phyloP scores from a whole-genome alignment of 768 basidiomycete species.

The Hemileccinum rubropunctum region DNA sequence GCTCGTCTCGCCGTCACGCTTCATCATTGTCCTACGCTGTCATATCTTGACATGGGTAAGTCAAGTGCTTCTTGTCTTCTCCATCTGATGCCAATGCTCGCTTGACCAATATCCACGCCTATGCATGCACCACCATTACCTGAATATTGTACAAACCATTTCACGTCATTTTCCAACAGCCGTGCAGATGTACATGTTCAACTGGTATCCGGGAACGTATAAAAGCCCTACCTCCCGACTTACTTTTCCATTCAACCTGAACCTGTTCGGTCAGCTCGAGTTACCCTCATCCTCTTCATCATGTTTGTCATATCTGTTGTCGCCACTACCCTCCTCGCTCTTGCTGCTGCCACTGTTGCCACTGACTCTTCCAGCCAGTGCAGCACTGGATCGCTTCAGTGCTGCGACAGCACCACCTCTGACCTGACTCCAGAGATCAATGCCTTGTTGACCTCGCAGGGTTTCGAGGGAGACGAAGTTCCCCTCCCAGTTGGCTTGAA shows the following conservation, averaged over 20 bases:
- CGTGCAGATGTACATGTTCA: not conserved
- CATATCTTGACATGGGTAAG: not conserved
- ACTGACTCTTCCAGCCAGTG: not conserved
- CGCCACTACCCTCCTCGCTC: conserved; percentile 3
- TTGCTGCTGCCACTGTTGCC: not conserved
- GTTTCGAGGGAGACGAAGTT: not conserved
- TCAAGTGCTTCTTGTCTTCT: not conserved
- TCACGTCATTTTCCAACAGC: not conserved
- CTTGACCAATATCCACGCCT: not conserved
- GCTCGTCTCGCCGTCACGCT: not conserved
- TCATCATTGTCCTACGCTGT: not conserved
- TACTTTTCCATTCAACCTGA: not conserved
- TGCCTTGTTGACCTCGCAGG: not conserved
- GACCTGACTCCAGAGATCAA: not conserved
- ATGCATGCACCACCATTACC: not conserved
- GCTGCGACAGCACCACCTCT: not conserved
- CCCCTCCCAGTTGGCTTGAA: not conserved
- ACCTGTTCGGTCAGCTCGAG: not conserved
- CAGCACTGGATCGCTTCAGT: not conserved
- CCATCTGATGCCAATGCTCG: not conserved
- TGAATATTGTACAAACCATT: not conserved
- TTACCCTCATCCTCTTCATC: not conserved
- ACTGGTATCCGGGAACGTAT: not conserved
- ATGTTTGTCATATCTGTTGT: conserved; percentile 2
- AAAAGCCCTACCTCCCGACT: not conserved